Conservation (phyloP, 108 stramenopile species). For the Skeletonema grethae region DNA sequence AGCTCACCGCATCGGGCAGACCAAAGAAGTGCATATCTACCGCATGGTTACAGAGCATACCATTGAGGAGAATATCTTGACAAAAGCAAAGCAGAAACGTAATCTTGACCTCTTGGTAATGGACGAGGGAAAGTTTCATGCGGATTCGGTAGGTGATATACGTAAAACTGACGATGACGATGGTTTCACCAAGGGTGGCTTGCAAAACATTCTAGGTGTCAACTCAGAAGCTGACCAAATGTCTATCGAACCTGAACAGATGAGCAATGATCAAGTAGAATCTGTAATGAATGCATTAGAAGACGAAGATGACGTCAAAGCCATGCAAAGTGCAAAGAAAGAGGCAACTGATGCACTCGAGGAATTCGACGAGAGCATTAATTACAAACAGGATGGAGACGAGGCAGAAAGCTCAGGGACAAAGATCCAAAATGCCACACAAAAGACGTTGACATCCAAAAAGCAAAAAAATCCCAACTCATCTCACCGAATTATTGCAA, state of each 20-base stretch:
- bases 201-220: constrained; percentile 75
- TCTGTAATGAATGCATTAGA: constrained; percentile 91
- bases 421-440: constrained; percentile 22
- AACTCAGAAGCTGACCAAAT: constrained; percentile 30
- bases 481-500: constrained; percentile 1
- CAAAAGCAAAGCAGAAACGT: constrained; percentile 94
- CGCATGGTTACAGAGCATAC: constrained; percentile 93
- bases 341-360: constrained; percentile 82
- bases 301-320: constrained; percentile 90
- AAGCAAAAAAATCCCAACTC: constrained; percentile 25
- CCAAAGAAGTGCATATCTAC: constrained; percentile 96
- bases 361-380: constrained; percentile 86
- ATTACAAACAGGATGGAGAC: constrained; percentile 57
- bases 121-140: constrained; percentile 94
- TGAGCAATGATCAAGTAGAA: constrained; percentile 84
- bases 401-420: constrained; percentile 28
- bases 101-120: constrained; percentile 95
- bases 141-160: constrained; percentile 28
- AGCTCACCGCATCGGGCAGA: constrained; percentile 96
- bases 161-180: constrained; percentile 45
- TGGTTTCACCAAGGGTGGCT: constrained; percentile 70
- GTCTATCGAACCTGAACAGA: constrained; percentile 27
- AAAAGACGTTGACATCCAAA: constrained; percentile 28
- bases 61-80: constrained; percentile 98
- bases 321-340: constrained; percentile 70